Conservation (phyloP, 2,329 filamentous ascomycete genomes). For the Pseudogymnoascus sp. region DNA sequence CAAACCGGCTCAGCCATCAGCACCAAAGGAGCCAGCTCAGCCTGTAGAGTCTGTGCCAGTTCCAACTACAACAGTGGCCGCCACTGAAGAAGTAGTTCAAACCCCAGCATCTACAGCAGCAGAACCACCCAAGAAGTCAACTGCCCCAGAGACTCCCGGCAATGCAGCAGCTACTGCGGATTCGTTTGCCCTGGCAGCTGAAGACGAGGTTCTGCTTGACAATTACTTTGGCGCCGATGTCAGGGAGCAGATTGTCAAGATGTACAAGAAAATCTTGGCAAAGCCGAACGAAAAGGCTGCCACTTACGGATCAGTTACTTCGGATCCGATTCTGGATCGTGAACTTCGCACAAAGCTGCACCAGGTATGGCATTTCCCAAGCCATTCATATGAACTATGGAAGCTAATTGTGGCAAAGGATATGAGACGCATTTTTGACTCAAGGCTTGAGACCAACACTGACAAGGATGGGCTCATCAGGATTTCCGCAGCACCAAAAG, state of each 20-base stretch:
- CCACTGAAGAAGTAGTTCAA: background rate
- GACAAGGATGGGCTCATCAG: slow-evolving; percentile 48
- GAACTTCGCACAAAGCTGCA: slow-evolving; percentile 55
- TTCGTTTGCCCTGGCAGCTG: slow-evolving; percentile 31
- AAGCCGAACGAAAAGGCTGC: slow-evolving; percentile 47
- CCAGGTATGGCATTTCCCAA: slow-evolving; percentile 30
- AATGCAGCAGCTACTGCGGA: background rate
- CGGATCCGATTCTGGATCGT: slow-evolving; percentile 50
- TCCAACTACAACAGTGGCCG: background rate
- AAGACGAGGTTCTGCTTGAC: slow-evolving; percentile 36
- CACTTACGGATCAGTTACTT: slow-evolving; percentile 45
- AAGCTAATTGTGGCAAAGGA: slow-evolving; percentile 9
- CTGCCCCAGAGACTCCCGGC: background rate
- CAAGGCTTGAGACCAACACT: slow-evolving; percentile 53
- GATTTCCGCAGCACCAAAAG: slow-evolving; percentile 41
- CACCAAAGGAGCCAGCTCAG: slow-evolving; percentile 2
- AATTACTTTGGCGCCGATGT: slow-evolving; percentile 43
- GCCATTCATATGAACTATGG: background rate
- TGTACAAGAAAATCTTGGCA: slow-evolving; percentile 46
- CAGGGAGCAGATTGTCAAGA: slow-evolving; percentile 41
- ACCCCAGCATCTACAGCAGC: background rate
- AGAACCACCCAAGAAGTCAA: background rate
- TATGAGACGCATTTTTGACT: slow-evolving; percentile 55
- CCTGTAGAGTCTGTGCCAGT: background rate
- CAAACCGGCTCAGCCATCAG: slow-evolving; percentile 16